Evolutionary conservation across 768 basidiomycete genomes (phyloP), one percentile per base, ranked within the genome.

Genomic region (Boletales sp.): DNA sequence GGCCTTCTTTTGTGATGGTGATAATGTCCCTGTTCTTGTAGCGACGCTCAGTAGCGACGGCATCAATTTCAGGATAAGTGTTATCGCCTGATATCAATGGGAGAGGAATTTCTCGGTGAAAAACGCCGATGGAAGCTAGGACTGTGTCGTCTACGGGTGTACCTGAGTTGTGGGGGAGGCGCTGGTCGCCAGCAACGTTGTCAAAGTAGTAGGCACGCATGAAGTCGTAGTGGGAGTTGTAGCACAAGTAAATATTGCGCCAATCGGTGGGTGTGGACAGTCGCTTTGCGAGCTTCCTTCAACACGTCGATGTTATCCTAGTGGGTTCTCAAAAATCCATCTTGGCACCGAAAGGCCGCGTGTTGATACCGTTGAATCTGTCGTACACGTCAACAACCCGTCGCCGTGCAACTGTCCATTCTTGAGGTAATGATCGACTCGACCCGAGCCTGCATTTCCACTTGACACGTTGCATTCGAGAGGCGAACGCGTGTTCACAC

Each of bases 21-120:
- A 94, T 86, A 47, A 73, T 74, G 53, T 95, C 93, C 45, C 87
- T 74, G 67, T 92, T 93, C 72, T 87, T 90, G 75, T 94, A 94
- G 14, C 76, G 81, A 18, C 83, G 69, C 66, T 87, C 77, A 44
- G 72, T 69, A 2, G 91, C 87, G 48, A 94, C 68, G 13, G 57
- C 73, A 55, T 93, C 75, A 60, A 88, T 62, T 14, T 67, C 56
- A 61, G 84, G 75, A 51, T 86, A 76, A 18, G 68, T 48, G 21
- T 31, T 50, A 17, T 34, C 8, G 37, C 14, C 17, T 17, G 8
- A 12, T 0, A 75, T 58, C 21, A 21, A 21, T 21, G 21, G 21
- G 11, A 87, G 72, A 0, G 87, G 84, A 54, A 91, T 80, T 27
- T 70, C 66, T 82, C 83, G 86, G 61, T 81, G 75, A 49, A 79